These are phyloP conservation scores for Amorphotheca resinae DNA, from an alignment of 495 filamentous ascomycete species.

Conservation along the genomic window DNA sequence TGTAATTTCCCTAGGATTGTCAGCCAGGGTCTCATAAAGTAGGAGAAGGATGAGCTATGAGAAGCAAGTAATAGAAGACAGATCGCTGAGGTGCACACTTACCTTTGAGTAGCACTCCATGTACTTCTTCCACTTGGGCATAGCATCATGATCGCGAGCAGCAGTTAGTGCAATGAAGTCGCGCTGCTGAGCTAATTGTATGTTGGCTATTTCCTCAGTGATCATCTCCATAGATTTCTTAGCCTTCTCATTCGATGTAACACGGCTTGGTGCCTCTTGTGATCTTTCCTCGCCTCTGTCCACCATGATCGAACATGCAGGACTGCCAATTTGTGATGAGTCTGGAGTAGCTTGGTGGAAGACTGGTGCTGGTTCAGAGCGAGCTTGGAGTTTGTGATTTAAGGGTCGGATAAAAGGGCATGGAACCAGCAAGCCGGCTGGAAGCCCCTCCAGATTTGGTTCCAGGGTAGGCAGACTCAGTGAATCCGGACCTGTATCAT, in stretches of 20 bases:
- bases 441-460: not conserved
- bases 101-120: slow-evolving; percentile 4
- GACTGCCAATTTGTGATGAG: no score
- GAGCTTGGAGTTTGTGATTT: slow-evolving; percentile 4
- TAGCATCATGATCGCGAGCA: not conserved
- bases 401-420: slow-evolving; percentile 7
- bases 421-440: not conserved
- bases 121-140: slow-evolving; percentile 1
- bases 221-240: not conserved
- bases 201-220: not conserved
- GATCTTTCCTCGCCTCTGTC: not conserved
- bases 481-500: no score
- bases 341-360: no score
- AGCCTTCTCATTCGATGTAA: not conserved
- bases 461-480: not conserved
- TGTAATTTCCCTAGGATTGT: slow-evolving; percentile 25
- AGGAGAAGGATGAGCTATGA: not conserved
- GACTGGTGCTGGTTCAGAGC: slow-evolving; percentile 2
- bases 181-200: not conserved
- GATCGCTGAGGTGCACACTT: not conserved
- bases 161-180: not conserved
- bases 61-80: not conserved
- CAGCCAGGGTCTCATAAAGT: not conserved
- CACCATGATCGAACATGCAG: no score
- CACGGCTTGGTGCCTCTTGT: not conserved